Evolutionary conservation across 176 grass and related monocot genomes (phyloP).

Genomic region (Panicum miliaceum): DNA sequence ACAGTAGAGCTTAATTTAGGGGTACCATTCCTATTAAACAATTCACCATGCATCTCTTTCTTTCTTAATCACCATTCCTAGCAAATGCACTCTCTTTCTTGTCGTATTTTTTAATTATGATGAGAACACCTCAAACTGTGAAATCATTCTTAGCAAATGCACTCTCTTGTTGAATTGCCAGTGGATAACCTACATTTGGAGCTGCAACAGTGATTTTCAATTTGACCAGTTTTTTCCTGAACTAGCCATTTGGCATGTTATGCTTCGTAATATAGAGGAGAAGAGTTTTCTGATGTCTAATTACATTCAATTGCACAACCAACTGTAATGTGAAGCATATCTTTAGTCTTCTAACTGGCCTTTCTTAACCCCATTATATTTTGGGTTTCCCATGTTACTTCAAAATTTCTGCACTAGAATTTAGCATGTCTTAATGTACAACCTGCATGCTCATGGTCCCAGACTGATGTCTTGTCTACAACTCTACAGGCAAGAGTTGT

Average conservation of each 20-base stretch:
- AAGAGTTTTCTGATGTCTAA: background rate
- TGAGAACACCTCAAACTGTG: background rate
- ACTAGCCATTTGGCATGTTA: background rate
- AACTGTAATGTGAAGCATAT: background rate
- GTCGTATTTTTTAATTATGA: conserved; percentile 2
- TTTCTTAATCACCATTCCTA: conserved; percentile 12
- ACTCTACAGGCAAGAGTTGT: conserved; percentile 84
- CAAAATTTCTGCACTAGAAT: conserved; percentile 5
- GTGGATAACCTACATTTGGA: background rate
- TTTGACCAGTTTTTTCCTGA: conserved; percentile 2
- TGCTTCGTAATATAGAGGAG: conserved; percentile 2
- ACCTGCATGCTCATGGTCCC: background rate
- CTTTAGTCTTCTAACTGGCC: background rate
- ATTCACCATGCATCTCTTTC: background rate
- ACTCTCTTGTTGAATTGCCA: background rate
- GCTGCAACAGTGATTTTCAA: background rate
- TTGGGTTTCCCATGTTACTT: background rate
- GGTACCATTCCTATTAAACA: background rate
- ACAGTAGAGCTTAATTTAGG: background rate
- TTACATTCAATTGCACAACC: background rate
- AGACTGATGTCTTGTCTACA: conserved; percentile 11
- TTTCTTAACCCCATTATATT: conserved; percentile 5
- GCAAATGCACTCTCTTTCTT: background rate
- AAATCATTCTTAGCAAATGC: background rate
- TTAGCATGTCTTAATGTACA: background rate